A percentile compares a stretch with the other conserved stretches of the same genome.
Evolutionary conservation across 495 filamentous ascomycete genomes (phyloP).

Genomic region (Talaromyces thailandensis): DNA sequence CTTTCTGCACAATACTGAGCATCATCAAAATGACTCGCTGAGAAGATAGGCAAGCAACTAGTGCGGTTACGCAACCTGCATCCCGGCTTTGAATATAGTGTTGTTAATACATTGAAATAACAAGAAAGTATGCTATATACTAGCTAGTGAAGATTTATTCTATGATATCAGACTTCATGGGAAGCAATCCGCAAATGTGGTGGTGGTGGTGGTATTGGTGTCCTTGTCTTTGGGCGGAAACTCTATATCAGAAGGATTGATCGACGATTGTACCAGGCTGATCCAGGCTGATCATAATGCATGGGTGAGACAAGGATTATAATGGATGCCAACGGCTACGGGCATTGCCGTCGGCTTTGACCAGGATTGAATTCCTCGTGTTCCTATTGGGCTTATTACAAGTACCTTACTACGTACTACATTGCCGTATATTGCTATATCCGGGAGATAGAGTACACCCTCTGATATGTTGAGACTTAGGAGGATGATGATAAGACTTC

Average conservation of each 20-base stretch:
- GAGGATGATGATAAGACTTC: background rate
- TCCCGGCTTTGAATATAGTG: background rate
- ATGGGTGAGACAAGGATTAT: background rate
- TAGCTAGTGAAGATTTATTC: too few relatives aligned
- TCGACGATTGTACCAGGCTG: background rate
- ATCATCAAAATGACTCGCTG: background rate
- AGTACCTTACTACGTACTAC: background rate
- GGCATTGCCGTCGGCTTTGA: background rate
- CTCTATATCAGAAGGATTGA: background rate
- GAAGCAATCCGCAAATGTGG: background rate
- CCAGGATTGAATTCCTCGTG: background rate
- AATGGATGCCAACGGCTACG: background rate
- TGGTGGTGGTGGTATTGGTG: background rate
- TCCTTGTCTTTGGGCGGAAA: background rate
- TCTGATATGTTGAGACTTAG: background rate
- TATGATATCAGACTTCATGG: background rate
- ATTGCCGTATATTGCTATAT: background rate
- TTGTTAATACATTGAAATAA: background rate
- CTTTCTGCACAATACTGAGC: background rate
- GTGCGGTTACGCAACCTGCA: background rate
- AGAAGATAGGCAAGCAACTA: background rate
- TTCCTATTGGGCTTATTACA: background rate
- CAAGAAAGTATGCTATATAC: background rate
- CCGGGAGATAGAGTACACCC: background rate
- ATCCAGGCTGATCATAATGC: background rate